These are phyloP conservation scores for Calvatia gigantea DNA, from an alignment of 768 basidiomycete species.

Conservation along the genomic window DNA sequence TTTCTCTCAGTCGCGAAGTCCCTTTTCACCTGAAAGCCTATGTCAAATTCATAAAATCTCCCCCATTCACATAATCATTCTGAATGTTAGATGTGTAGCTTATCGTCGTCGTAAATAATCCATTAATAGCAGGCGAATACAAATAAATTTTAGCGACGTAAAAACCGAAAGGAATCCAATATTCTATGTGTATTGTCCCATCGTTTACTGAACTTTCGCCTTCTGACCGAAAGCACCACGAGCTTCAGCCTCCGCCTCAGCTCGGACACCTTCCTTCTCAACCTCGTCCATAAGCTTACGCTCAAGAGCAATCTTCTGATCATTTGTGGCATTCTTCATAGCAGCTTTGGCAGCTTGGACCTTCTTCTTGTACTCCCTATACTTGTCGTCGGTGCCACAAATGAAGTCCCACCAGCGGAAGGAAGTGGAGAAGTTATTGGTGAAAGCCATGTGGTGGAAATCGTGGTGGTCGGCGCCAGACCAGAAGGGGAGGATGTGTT, in stretches of 20 bases:
- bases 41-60: background rate
- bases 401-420: constrained; percentile 93
- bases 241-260: constrained; percentile 55
- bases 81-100: background rate
- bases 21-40: too few relatives aligned
- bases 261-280: constrained; percentile 67
- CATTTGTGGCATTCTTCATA: constrained; percentile 50
- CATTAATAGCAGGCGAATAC: background rate
- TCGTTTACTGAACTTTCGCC: constrained; percentile 30
- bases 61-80: background rate
- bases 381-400: constrained; percentile 90
- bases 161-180: background rate
- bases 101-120: background rate
- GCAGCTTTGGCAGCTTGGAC: constrained; percentile 57
- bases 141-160: constrained; percentile 1
- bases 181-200: background rate
- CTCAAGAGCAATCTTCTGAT: constrained; percentile 54
- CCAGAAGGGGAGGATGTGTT: constrained; percentile 93
- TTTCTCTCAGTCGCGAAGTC: too few relatives aligned
- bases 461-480: constrained; percentile 97
- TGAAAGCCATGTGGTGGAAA: constrained; percentile 97
- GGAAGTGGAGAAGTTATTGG: constrained; percentile 89
- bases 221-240: constrained; percentile 25
- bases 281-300: constrained; percentile 62
- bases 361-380: constrained; percentile 72